These are phyloP conservation scores for Alternaria rosae DNA, from an alignment of 2,329 filamentous ascomycete genomes.

Conservation along the genomic window DNA sequence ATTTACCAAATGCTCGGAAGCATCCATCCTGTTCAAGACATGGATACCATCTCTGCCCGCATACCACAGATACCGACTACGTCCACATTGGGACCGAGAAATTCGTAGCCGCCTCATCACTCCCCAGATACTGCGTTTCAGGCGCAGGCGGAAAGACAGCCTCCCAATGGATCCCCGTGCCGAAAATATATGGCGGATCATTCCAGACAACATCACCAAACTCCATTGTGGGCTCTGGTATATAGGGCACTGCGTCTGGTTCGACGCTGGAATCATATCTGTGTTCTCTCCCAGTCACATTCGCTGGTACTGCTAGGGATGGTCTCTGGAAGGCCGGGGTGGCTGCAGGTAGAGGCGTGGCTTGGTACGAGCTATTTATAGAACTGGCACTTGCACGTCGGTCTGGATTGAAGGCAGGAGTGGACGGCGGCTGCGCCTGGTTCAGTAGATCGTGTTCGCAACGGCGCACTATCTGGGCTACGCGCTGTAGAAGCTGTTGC, in stretches of 20 bases:
- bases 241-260: not conserved
- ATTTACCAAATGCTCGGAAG: not conserved
- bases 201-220: slow-evolving; percentile 6
- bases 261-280: not conserved
- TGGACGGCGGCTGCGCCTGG: slow-evolving; percentile 6
- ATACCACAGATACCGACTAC: not conserved
- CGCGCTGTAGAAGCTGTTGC: slow-evolving; percentile 36
- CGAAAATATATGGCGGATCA: slow-evolving; percentile 14
- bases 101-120: slow-evolving; percentile 1
- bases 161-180: slow-evolving; percentile 33
- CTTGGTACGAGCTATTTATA: slow-evolving; percentile 6
- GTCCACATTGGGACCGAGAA: slow-evolving; percentile 18
- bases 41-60: not conserved
- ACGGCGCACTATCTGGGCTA: slow-evolving; percentile 37
- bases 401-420: not conserved
- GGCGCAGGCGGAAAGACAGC: slow-evolving; percentile 23
- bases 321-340: not conserved
- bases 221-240: slow-evolving; percentile 9
- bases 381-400: slow-evolving; percentile 8
- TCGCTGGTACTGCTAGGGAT: not conserved
- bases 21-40: not conserved
- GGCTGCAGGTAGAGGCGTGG: not conserved
- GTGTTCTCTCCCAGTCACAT: not conserved
- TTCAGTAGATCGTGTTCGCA: slow-evolving; percentile 36
- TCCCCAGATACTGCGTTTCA: slow-evolving; percentile 1